Evolutionary conservation across 2,329 filamentous ascomycete species (phyloP).

Genomic region (Blastomyces silverae): DNA sequence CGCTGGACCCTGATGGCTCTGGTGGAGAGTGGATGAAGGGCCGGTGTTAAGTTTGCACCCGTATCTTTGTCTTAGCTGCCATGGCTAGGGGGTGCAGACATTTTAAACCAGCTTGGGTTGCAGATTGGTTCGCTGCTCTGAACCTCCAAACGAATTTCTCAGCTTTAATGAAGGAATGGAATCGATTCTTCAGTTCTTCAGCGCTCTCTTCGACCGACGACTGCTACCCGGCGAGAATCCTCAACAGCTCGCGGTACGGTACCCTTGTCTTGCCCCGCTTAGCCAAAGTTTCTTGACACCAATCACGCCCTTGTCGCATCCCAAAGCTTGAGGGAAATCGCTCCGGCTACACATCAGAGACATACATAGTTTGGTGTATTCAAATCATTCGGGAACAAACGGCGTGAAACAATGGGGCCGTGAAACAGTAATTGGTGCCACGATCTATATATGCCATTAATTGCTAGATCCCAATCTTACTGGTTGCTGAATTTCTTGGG

Average conservation of each 20-base stretch:
- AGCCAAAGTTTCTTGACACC: neutral
- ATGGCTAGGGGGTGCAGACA: neutral
- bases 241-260: neutral
- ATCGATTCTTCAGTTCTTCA: neutral
- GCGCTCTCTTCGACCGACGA: neutral
- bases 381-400: neutral
- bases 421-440: neutral
- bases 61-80: neutral
- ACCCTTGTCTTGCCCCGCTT: neutral
- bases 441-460: neutral
- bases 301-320: neutral
- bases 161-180: neutral
- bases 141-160: neutral
- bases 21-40: neutral
- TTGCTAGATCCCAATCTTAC: neutral
- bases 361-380: neutral
- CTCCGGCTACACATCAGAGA: neutral
- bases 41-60: neutral
- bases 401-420: neutral
- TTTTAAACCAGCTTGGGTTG: neutral
- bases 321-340: neutral
- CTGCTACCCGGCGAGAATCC: neutral
- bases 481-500: neutral
- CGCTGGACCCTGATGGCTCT: too few relatives aligned
- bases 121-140: too few relatives aligned